Conservation (phyloP, 164 flowering plant species). For the Kingdonia uniflora region DNA sequence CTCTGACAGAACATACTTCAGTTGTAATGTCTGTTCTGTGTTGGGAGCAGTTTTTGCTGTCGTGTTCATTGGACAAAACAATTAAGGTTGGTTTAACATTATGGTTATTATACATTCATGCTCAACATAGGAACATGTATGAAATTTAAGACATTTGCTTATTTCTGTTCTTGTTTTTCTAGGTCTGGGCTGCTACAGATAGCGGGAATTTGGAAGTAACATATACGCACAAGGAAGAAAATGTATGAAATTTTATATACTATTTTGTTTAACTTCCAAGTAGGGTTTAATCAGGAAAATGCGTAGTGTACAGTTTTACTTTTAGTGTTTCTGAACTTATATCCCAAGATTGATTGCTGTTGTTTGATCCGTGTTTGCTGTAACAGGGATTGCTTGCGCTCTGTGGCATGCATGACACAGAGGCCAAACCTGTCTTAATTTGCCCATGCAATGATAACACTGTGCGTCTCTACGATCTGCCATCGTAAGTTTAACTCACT, state of each 20-base stretch:
- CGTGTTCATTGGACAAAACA: slow-evolving; percentile 82
- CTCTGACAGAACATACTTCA: slow-evolving; percentile 57
- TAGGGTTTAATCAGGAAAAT: too few relatives aligned
- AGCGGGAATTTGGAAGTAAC: slow-evolving; percentile 83
- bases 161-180: slow-evolving; percentile 14
- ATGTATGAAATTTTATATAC: slow-evolving; percentile 34
- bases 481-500: slow-evolving; percentile 63
- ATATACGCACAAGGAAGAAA: slow-evolving; percentile 79
- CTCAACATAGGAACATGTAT: too few relatives aligned
- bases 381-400: slow-evolving; percentile 32
- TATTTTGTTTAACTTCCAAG: too few relatives aligned
- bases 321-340: too few relatives aligned
- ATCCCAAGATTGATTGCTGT: too few relatives aligned
- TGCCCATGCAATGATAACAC: slow-evolving; percentile 43
- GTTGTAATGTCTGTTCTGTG: slow-evolving; percentile 93
- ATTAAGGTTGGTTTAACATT: slow-evolving; percentile 47
- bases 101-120: neutral
- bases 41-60: slow-evolving; percentile 88
- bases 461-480: slow-evolving; percentile 53
- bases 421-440: slow-evolving; percentile 40
- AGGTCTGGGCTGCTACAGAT: slow-evolving; percentile 88
- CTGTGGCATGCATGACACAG: slow-evolving; percentile 41
- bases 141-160: slow-evolving; percentile 1
- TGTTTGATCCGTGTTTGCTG: neutral
- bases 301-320: too few relatives aligned